Base-by-base conservation (phyloP, 176 grass and related monocot genomes). In the Oryza punctata region DNA sequence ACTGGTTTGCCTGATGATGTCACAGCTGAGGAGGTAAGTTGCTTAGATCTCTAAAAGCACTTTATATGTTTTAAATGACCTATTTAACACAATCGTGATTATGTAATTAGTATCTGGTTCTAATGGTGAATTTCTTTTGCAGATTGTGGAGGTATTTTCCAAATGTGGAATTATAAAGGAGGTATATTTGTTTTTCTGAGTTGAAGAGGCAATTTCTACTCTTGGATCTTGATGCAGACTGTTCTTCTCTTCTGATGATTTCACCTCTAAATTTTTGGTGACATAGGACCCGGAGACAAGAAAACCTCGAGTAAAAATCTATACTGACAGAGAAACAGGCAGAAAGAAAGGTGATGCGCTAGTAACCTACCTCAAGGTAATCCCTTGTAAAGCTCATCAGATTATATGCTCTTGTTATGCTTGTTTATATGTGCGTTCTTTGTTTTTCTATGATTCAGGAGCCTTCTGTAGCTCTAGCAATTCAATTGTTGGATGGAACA, bases 91-190 rank as follows among this genome's bases (percentile, higher is more conserved):
- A 26, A 44, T 66, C 25, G 52, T 76, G 33, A 41, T 25, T 49
- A 63, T 86, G 41, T 14, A 41, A 47, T 70, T 73, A 68, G 9
- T 75, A 19, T 1, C 33, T 67, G 75, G 27, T 50, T 78, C 45
- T 91, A 7, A 82, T 33, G 38, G 76, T 84, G 63, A 45, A 90
- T 78, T 75, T 72, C 19, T 76, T 63, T 85, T 90, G 85, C 91
- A 99, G 96, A 92, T 99, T 78, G 91, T 96, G 60, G 96, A 99
- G 63, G 89, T 92, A 66, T 99, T 96, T 83, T 91, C 96, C 40
- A 99, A 99, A 44, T 99, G 96, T 69, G 96, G 96, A 81, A 90
- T 99, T 86, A 84, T 99, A 90, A 99, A 99, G 81, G 93, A 99
- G 93, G 96, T 99, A 84, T 25, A 44, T 44, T 81, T 71, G 63